Percentiles rank a stretch among this genome's conserved stretches.
Conservation (phyloP, 768 basidiomycete species). For the Xerocomellus amylosporus region DNA sequence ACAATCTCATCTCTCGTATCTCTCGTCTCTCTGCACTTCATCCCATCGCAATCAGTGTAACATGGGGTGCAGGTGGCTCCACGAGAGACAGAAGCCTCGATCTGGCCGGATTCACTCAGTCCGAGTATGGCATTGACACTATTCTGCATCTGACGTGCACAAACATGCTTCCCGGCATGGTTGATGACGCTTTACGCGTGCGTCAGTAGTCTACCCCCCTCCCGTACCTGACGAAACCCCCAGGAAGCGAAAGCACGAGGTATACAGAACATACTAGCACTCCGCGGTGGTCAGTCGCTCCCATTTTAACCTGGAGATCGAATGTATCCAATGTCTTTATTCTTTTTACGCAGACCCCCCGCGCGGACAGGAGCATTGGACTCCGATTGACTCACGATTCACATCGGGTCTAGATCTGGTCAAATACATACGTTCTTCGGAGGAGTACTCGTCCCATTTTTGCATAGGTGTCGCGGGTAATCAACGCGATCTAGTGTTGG, state of each 20-base stretch:
- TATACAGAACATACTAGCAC: constrained; percentile 85
- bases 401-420: constrained; percentile 88
- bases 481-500: background rate
- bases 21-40: constrained; percentile 71
- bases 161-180: constrained; percentile 87
- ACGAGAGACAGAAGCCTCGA: constrained; percentile 88
- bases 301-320: background rate
- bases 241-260: constrained; percentile 79
- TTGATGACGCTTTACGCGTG: constrained; percentile 84
- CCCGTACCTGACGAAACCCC: constrained; percentile 2
- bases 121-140: constrained; percentile 75
- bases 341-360: constrained; percentile 68
- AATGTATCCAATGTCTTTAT: background rate
- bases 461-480: constrained; percentile 94
- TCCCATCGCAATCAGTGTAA: constrained; percentile 86
- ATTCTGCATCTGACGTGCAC: constrained; percentile 96
- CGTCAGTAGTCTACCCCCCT: constrained; percentile 16
- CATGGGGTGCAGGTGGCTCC: constrained; percentile 96
- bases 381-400: constrained; percentile 79
- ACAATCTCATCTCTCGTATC: constrained; percentile 87
- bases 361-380: constrained; percentile 91
- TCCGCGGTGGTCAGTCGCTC: constrained; percentile 73
- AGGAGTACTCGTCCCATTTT: constrained; percentile 79
- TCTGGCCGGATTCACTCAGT: constrained; percentile 74
- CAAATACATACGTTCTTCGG: constrained; percentile 74